Evolutionary conservation across 2,329 filamentous ascomycete genomes (phyloP).

Genomic region (Hymenoscyphus albidus): DNA sequence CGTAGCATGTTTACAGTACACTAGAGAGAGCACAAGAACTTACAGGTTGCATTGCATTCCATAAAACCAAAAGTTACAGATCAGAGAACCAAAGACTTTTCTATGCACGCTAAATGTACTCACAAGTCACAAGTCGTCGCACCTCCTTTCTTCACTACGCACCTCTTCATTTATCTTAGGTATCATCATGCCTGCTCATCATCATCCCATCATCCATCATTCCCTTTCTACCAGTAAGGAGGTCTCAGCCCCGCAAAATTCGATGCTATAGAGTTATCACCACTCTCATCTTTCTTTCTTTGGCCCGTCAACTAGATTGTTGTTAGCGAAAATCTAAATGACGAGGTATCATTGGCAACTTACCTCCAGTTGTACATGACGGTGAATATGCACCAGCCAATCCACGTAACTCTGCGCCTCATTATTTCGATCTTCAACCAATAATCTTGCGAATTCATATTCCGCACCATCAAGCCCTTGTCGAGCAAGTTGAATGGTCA

Average conservation of each 20-base stretch:
- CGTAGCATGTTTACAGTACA: background rate
- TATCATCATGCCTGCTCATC: slow-evolving; percentile 10
- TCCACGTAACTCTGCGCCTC: slow-evolving; percentile 98
- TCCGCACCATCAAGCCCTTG: slow-evolving; percentile 94
- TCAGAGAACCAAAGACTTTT: background rate
- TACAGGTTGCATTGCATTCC: background rate
- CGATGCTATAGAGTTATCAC: slow-evolving; percentile 46
- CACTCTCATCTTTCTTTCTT: slow-evolving; percentile 63
- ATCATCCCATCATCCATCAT: background rate
- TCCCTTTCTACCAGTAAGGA: slow-evolving; percentile 50
- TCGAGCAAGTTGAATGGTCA: slow-evolving; percentile 84
- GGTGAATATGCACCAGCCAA: slow-evolving; percentile 94
- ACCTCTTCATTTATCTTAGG: slow-evolving; percentile 8
- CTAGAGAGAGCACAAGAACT: background rate
- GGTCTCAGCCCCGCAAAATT: slow-evolving; percentile 58
- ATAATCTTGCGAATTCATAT: slow-evolving; percentile 87
- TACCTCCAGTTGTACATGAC: slow-evolving; percentile 86
- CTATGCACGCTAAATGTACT: slow-evolving; percentile 15
- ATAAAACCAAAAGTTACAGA: background rate
- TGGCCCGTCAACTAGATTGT: slow-evolving; percentile 59
- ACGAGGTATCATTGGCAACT: slow-evolving; percentile 31
- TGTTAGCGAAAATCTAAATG: slow-evolving; percentile 11
- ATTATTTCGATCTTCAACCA: slow-evolving; percentile 94
- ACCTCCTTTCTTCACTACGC: background rate
- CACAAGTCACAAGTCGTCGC: slow-evolving; percentile 3